These are phyloP conservation scores for Thozetella sp. DNA, from an alignment of 495 filamentous ascomycete genomes.

Conservation along the genomic window DNA sequence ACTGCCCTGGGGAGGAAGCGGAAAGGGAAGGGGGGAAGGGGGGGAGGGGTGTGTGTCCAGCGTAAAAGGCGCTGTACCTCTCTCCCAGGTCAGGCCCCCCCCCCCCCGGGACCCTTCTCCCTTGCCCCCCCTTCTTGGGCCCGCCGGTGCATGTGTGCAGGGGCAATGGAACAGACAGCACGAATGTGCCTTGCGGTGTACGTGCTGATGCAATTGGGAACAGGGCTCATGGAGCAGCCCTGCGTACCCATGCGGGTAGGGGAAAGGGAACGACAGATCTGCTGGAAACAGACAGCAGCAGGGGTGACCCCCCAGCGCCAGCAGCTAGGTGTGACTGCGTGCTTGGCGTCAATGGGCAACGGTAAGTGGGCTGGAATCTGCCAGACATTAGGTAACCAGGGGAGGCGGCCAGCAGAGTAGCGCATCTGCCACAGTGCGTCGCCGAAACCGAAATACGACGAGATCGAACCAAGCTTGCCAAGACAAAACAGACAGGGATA, in stretches of 20 bases:
- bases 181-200: too few relatives aligned
- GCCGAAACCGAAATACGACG: neutral
- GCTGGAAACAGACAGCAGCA: slow-evolving; percentile 1
- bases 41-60: too few relatives aligned
- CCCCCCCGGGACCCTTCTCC: too few relatives aligned
- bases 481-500: neutral
- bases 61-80: too few relatives aligned
- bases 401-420: neutral
- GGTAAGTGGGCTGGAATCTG: neutral
- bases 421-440: neutral
- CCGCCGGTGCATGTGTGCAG: too few relatives aligned
- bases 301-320: too few relatives aligned
- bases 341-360: slow-evolving; percentile 2
- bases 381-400: slow-evolving; percentile 4
- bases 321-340: neutral
- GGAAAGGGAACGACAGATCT: slow-evolving; percentile 1
- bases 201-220: too few relatives aligned
- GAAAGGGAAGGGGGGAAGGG: too few relatives aligned
- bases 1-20: neutral
- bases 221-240: too few relatives aligned
- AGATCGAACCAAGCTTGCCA: neutral
- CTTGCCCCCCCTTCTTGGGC: too few relatives aligned
- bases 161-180: too few relatives aligned
- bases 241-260: neutral
- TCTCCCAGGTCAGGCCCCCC: too few relatives aligned